A percentile compares a stretch with the other conserved stretches of the same genome.
phyloP scores from a whole-genome alignment of 257 asterid genomes.

The Nicotiana paniculata region DNA sequence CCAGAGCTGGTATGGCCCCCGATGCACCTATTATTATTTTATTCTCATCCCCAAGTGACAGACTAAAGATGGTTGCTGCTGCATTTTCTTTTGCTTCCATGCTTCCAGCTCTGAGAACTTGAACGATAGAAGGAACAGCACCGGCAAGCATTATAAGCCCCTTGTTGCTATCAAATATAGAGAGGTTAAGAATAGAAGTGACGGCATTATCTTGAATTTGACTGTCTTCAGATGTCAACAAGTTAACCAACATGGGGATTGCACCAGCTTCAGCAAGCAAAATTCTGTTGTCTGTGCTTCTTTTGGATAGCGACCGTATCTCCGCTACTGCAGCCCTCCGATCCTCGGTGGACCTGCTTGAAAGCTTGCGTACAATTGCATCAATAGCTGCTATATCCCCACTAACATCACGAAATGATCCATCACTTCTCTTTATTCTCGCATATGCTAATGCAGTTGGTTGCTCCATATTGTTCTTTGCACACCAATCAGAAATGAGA shows the following conservation, averaged over 20 bases:
- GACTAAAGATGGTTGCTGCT: conserved; percentile 88
- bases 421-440: conserved; percentile 68
- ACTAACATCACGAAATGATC: conserved; percentile 78
- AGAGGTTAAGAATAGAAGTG: conserved; percentile 79
- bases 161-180: conserved; percentile 73
- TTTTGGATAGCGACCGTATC: conserved; percentile 76
- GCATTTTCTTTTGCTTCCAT: conserved; percentile 91
- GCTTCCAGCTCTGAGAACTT: conserved; percentile 86
- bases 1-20: conserved; percentile 86
- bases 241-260: conserved; percentile 63
- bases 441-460: conserved; percentile 47
- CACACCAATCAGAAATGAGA: conserved; percentile 79
- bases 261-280: conserved; percentile 93
- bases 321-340: conserved; percentile 70
- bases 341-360: conserved; percentile 54
- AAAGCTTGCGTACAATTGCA: conserved; percentile 60
- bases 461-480: conserved; percentile 59
- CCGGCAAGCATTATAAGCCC: conserved; percentile 85
- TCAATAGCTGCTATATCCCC: conserved; percentile 64
- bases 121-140: conserved; percentile 86
- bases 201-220: conserved; percentile 81
- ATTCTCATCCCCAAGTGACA: conserved; percentile 84
- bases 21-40: conserved; percentile 93
- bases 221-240: conserved; percentile 61
- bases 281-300: conserved; percentile 88